Conservation (phyloP, 208 protist species). For the Trypanosoma mega region DNA sequence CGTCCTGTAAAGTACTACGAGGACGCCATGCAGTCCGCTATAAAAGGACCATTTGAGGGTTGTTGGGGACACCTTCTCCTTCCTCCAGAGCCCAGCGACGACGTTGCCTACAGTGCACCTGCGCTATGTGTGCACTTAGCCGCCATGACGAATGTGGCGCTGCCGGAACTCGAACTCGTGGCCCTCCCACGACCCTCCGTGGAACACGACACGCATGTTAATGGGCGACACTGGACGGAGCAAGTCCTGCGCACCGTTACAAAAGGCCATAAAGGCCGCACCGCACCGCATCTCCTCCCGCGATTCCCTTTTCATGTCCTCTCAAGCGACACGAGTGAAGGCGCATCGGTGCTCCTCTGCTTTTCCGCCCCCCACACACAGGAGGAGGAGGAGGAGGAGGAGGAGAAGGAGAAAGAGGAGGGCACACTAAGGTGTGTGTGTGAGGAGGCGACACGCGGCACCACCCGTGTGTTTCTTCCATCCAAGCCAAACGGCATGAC, state of each 20-base stretch:
- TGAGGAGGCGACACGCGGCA: too few relatives aligned
- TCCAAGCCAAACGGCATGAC: not conserved
- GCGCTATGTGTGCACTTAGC: not conserved
- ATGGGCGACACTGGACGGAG: not conserved
- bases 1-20: constrained; percentile 10
- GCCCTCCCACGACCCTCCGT: constrained; percentile 1
- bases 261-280: too few relatives aligned
- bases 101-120: not conserved
- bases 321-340: too few relatives aligned
- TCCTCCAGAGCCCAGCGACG: not conserved
- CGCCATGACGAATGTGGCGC: not conserved
- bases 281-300: too few relatives aligned
- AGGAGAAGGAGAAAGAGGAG: too few relatives aligned
- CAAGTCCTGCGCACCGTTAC: too few relatives aligned
- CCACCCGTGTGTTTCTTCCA: constrained; percentile 4
- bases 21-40: not conserved
- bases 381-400: too few relatives aligned
- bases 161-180: constrained; percentile 14
- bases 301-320: too few relatives aligned
- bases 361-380: too few relatives aligned
- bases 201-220: too few relatives aligned
- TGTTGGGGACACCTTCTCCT: constrained; percentile 36
- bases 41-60: constrained; percentile 27
- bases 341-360: too few relatives aligned
- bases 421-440: too few relatives aligned